phyloP scores from a whole-genome alignment of 805 yeast genomes.

The Metschnikowia henanensis region DNA sequence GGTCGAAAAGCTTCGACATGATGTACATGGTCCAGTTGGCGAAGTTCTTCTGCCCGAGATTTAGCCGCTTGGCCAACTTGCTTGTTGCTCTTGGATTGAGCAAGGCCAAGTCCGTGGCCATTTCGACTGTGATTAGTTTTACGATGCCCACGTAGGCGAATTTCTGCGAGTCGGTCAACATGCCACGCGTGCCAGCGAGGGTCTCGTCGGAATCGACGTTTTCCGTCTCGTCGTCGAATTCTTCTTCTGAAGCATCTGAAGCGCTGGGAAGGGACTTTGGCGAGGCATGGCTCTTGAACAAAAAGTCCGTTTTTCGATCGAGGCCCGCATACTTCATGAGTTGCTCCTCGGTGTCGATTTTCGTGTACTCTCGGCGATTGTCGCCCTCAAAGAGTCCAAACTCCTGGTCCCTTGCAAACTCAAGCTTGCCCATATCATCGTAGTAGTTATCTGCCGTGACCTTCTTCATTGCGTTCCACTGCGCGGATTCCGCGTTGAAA shows the following conservation, averaged over 20 bases:
- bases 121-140: slow-evolving; percentile 69
- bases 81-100: slow-evolving; percentile 51
- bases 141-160: slow-evolving; percentile 90
- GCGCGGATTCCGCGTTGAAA: slow-evolving; percentile 41
- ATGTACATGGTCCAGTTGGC: slow-evolving; percentile 83
- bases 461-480: slow-evolving; percentile 88
- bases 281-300: slow-evolving; percentile 34
- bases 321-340: slow-evolving; percentile 63
- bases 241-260: slow-evolving; percentile 30
- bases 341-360: slow-evolving; percentile 85
- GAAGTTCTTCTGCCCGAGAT: slow-evolving; percentile 70
- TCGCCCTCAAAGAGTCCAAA: slow-evolving; percentile 32
- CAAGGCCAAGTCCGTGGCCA: slow-evolving; percentile 78
- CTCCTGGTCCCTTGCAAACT: slow-evolving; percentile 34
- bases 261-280: slow-evolving; percentile 19
- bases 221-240: slow-evolving; percentile 41
- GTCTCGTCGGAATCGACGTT: slow-evolving; percentile 57
- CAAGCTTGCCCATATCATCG: slow-evolving; percentile 73
- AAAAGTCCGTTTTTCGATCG: slow-evolving; percentile 52
- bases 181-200: slow-evolving; percentile 72
- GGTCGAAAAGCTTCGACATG: slow-evolving; percentile 71
- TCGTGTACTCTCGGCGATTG: slow-evolving; percentile 76
- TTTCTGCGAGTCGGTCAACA: slow-evolving; percentile 81
- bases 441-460: slow-evolving; percentile 76
- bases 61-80: slow-evolving; percentile 57